Evolutionary conservation across 2,329 filamentous ascomycete species (phyloP), one percentile per base, ranked within the genome.

Genomic region (Dothidotthia symphoricarpi): DNA sequence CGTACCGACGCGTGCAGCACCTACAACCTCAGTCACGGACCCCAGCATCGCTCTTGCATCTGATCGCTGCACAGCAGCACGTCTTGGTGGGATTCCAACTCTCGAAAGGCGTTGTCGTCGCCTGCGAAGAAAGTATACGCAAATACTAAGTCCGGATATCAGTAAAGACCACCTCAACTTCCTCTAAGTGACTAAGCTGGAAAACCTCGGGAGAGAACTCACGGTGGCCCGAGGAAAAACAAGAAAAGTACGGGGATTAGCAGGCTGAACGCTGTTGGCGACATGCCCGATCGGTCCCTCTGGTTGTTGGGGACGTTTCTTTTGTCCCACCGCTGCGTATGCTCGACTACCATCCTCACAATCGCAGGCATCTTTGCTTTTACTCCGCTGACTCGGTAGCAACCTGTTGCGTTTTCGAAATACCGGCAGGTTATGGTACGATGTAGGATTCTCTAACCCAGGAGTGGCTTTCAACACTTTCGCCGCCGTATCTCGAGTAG

Each of bases 191-290:
- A 12, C 11, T 5, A 12, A 19, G 6, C 16, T 17, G 16, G 19
- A 22, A 22, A 5, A 22, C 9, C 19, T 9, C 9, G 19, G 19
- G 9, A 9, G 19, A 22, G 19, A 15, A 51, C 59, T 50, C 50
- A 63, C 59, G 61, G 53, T 11, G 60, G 60, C 25, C 41, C 52
- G 30, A 54, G 41, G 13, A 63, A 44, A 16, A 61, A 54, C 15
- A 61, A 42, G 3, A 60, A 33, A 13, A 63, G 55, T 1, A 63
- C 45, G 0, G 60, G 59, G 16, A 61, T 49, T 16, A 63, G 33
- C 19, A 63, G 62, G 2, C 50, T 50, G 31, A 62, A 53, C 3
- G 59, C 55, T 7, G 53, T 59, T 6, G 55, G 47, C n/a, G 57
- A 57, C 39, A 61, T 47, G 14, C 51, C 42, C 29, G 50, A 50